Evolutionary conservation across 2,329 filamentous ascomycete genomes (phyloP).

Genomic region (Aspergillus japonicus): DNA sequence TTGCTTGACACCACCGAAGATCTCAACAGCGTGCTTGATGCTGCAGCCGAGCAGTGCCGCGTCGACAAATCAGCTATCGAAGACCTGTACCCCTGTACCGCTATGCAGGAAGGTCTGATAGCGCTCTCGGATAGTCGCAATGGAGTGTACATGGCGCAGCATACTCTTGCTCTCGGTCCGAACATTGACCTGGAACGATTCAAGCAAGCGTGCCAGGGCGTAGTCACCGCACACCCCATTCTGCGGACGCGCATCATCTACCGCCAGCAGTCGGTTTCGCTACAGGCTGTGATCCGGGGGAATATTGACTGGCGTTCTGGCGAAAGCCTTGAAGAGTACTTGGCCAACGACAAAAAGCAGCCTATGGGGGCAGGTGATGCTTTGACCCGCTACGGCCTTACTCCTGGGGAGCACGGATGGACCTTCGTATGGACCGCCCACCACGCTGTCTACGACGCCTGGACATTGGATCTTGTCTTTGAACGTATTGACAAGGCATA

Average conservation of each 20-base stretch:
- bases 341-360: neutral
- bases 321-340: constrained; percentile 2
- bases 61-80: constrained; percentile 22
- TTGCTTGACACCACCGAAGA: neutral
- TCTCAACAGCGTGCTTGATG: constrained; percentile 1
- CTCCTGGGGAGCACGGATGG: neutral
- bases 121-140: constrained; percentile 32
- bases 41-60: constrained; percentile 17
- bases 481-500: constrained; percentile 8
- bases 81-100: constrained; percentile 33
- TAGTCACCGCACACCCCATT: constrained; percentile 37
- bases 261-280: constrained; percentile 12
- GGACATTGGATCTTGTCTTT: constrained; percentile 8
- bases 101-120: constrained; percentile 23
- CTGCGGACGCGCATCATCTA: constrained; percentile 44
- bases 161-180: constrained; percentile 28
- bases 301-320: constrained; percentile 21
- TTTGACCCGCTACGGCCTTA: constrained; percentile 7
- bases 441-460: constrained; percentile 14
- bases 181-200: constrained; percentile 34
- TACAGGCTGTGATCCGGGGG: constrained; percentile 29
- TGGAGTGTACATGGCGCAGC: constrained; percentile 42
- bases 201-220: constrained; percentile 39
- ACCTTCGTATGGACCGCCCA: constrained; percentile 13
- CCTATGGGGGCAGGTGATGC: constrained; percentile 1